phyloP scores from a whole-genome alignment of 2,329 filamentous ascomycete genomes.

The Albophoma yamanashiensis region DNA sequence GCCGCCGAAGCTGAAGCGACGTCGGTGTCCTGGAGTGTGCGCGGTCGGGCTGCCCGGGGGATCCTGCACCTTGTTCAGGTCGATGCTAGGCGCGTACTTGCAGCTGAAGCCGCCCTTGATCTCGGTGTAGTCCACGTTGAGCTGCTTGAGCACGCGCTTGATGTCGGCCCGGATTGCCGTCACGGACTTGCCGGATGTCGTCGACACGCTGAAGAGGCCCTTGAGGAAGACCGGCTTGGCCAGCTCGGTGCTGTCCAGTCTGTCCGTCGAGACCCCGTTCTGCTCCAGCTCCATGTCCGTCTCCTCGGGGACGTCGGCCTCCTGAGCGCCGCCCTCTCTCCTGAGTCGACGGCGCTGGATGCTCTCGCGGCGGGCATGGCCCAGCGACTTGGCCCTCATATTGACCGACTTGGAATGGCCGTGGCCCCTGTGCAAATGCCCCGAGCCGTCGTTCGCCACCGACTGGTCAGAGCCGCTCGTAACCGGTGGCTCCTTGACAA shows the following conservation, averaged over 20 bases:
- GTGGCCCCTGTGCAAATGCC: slow-evolving; percentile 39
- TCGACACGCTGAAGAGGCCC: slow-evolving; percentile 93
- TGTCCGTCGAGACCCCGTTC: slow-evolving; percentile 49
- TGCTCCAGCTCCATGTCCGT: slow-evolving; percentile 68
- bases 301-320: slow-evolving; percentile 80
- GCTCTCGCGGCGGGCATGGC: slow-evolving; percentile 81
- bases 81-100: slow-evolving; percentile 79
- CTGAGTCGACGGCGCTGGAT: slow-evolving; percentile 76
- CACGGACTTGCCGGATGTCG: slow-evolving; percentile 86
- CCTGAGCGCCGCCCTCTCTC: slow-evolving; percentile 60
- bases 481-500: slow-evolving; percentile 54
- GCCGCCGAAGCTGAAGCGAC: slow-evolving; percentile 77
- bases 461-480: slow-evolving; percentile 76
- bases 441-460: slow-evolving; percentile 40
- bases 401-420: slow-evolving; percentile 49
- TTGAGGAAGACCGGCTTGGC: slow-evolving; percentile 94
- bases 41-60: slow-evolving; percentile 46
- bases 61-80: slow-evolving; percentile 64
- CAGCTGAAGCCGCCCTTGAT: slow-evolving; percentile 93
- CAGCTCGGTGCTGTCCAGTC: slow-evolving; percentile 60
- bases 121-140: slow-evolving; percentile 84
- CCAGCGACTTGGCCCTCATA: slow-evolving; percentile 73
- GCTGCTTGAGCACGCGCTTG: slow-evolving; percentile 75
- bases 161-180: slow-evolving; percentile 80
- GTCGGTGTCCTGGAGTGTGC: slow-evolving; percentile 49